Evolutionary conservation across 1,284 basidiomycete species (phyloP), one percentile per base, ranked within the genome.

Genomic region (Coriolopsis trogii): DNA sequence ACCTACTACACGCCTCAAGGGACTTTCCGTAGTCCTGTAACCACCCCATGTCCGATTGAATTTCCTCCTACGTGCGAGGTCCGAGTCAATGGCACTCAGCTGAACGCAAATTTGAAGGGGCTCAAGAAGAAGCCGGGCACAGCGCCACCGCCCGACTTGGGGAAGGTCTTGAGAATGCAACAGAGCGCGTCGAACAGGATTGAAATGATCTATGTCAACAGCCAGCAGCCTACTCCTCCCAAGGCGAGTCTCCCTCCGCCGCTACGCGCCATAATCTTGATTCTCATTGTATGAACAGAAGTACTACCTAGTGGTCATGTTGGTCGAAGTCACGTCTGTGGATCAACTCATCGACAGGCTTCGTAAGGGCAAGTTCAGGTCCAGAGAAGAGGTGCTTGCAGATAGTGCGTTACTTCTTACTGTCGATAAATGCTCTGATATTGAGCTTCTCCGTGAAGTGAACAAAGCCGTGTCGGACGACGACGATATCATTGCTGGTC

Each of bases 71-170:
- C 91, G 18, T 95, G 92, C 64, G 95, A 98, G 79, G 86, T 95
- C 44, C 84, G 88, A 61, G 82, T 97, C 31, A 96, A 98, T 67
- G 79, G 76, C 51, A 76, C 77, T 3, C 74, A 80, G 41, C 72
- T 96, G 26, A 75, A 75, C 10, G 92, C 90, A 45, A 95, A 90
- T 68, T 73, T 94, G 60, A 93, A 94, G 66, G 95, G 95, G 2
- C 73, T 98, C 63, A 95, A 97, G 77, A 97, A 97, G 71, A 96
- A 94, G 65, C 89, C 94, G n/a, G 95, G 95, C 0, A 97, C 93
- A 44, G 92, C 95, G 1, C 93, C 95, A 16, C 95, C 95, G 1
- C 88, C 94, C 9, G 89, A 96, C 66, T 71, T 98, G 31, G 82
- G 82, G 31, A 86, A 82, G 67, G 72, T 79, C 43, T 71, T 87